Evolutionary conservation across 495 filamentous ascomycete species (phyloP).

Genomic region (Astrothelium macrocarpum): DNA sequence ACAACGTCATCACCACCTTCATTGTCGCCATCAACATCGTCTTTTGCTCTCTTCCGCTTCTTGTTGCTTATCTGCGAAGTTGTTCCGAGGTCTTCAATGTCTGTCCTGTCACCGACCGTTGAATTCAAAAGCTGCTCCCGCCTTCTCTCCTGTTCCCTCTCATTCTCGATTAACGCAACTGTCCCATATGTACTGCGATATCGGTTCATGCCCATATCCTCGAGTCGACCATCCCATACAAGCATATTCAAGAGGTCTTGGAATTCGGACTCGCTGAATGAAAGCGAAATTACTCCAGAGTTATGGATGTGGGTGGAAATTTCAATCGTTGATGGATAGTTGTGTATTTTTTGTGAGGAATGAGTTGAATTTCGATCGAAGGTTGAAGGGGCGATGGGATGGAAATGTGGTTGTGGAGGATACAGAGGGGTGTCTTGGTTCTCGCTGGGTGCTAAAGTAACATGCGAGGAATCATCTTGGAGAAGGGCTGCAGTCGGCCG

Average conservation of each 20-base stretch:
- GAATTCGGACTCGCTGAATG: conserved; percentile 61
- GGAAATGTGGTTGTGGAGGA: conserved; percentile 24
- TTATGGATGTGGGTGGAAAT: conserved; percentile 63
- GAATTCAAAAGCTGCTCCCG: conserved; percentile 29
- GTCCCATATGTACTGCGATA: conserved; percentile 34
- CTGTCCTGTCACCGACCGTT: conserved; percentile 24
- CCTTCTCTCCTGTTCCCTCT: conserved; percentile 30
- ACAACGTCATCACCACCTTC: not conserved
- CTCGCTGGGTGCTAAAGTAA: not conserved
- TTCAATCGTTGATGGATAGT: conserved; percentile 65
- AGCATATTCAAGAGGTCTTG: conserved; percentile 75
- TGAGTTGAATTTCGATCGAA: conserved; percentile 47
- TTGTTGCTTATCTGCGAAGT: not conserved
- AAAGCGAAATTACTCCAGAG: conserved; percentile 48
- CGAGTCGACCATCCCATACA: conserved; percentile 69
- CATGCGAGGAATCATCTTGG: not conserved
- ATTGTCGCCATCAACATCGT: not conserved
- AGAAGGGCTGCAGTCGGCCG: not conserved
- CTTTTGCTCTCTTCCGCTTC: not conserved
- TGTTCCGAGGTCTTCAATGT: conserved; percentile 22
- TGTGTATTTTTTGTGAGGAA: conserved; percentile 40
- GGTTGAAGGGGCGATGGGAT: conserved; percentile 26
- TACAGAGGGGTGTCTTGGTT: not conserved
- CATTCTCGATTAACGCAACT: conserved; percentile 41
- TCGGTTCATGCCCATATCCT: conserved; percentile 30